Evolutionary conservation across 2,329 filamentous ascomycete species (phyloP).

Genomic region (Colletotrichum trifolii): DNA sequence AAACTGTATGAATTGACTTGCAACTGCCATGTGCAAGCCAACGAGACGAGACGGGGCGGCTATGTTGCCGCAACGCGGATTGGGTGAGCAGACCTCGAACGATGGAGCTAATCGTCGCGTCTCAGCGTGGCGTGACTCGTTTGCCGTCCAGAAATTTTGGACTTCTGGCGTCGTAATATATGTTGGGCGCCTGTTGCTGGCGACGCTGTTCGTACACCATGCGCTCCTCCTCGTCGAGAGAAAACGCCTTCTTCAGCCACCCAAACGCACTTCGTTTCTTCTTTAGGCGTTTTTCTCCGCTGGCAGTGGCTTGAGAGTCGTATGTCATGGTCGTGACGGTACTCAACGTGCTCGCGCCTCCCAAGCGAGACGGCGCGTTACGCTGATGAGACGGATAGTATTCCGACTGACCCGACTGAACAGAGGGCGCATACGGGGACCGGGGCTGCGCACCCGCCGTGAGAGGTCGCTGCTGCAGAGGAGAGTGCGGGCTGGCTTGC

Average conservation of each 20-base stretch:
- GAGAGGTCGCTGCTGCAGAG: constrained; percentile 69
- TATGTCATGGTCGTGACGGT: constrained; percentile 61
- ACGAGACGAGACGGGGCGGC: no score
- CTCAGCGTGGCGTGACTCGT: constrained; percentile 48
- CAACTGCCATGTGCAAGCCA: no score
- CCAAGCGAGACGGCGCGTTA: constrained; percentile 64
- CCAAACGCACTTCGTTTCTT: constrained; percentile 76
- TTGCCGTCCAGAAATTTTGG: constrained; percentile 68
- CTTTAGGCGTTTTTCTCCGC: constrained; percentile 60
- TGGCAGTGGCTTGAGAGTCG: constrained; percentile 47
- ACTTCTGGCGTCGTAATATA: constrained; percentile 62
- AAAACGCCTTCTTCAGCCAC: constrained; percentile 76
- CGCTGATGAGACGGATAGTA: constrained; percentile 54
- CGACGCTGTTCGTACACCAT: constrained; percentile 68
- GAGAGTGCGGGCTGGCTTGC: constrained; percentile 71
- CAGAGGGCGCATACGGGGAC: constrained; percentile 16
- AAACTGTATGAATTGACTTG: no score
- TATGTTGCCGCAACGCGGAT: no score
- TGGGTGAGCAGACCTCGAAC: no score
- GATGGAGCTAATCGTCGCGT: no score
- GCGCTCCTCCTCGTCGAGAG: constrained; percentile 71
- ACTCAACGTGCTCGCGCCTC: constrained; percentile 67
- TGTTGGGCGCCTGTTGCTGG: constrained; percentile 55
- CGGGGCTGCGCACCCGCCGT: constrained; percentile 56
- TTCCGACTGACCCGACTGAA: constrained; percentile 39